phyloP scores from a whole-genome alignment of 2,329 filamentous ascomycete species.

The Fusarium hainanense region DNA sequence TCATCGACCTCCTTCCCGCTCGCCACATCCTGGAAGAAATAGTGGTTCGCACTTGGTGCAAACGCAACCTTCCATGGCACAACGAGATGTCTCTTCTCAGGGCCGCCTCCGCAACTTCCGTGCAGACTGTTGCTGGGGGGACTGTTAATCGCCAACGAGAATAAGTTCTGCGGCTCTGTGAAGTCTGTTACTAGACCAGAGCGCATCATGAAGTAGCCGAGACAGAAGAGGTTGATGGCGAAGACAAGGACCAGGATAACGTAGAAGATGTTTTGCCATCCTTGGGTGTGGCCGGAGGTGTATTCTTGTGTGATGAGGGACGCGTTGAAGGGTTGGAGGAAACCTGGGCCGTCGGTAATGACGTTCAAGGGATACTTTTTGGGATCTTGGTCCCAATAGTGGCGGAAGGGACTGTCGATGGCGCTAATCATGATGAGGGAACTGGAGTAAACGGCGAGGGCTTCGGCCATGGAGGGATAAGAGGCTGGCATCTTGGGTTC shows the following conservation, averaged over 20 bases:
- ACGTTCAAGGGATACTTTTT: slow-evolving; percentile 38
- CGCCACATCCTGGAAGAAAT: slow-evolving; percentile 56
- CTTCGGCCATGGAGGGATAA: slow-evolving; percentile 78
- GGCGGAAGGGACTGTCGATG: slow-evolving; percentile 69
- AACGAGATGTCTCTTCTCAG: slow-evolving; percentile 50
- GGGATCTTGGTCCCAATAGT: slow-evolving; percentile 61
- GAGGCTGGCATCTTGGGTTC: slow-evolving; percentile 56
- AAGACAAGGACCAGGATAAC: slow-evolving; percentile 73
- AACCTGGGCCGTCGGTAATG: slow-evolving; percentile 56
- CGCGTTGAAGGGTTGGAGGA: slow-evolving; percentile 70
- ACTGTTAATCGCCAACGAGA: slow-evolving; percentile 75
- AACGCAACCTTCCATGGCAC: slow-evolving; percentile 58
- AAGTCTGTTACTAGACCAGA: slow-evolving; percentile 79
- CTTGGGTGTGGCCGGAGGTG: slow-evolving; percentile 69
- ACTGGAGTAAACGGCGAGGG: slow-evolving; percentile 75
- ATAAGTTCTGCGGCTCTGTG: slow-evolving; percentile 80
- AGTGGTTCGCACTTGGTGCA: slow-evolving; percentile 54
- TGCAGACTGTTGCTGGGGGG: slow-evolving; percentile 53
- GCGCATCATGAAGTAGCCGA: slow-evolving; percentile 67
- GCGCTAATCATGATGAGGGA: slow-evolving; percentile 73
- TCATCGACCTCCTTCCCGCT: slow-evolving; percentile 48
- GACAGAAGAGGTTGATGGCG: slow-evolving; percentile 72
- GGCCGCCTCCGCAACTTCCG: slow-evolving; percentile 55
- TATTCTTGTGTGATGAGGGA: slow-evolving; percentile 74
- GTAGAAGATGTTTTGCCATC: slow-evolving; percentile 75